Evolutionary conservation across 176 grass and related monocot species (phyloP).

Genomic region (Cenchrus americanus): DNA sequence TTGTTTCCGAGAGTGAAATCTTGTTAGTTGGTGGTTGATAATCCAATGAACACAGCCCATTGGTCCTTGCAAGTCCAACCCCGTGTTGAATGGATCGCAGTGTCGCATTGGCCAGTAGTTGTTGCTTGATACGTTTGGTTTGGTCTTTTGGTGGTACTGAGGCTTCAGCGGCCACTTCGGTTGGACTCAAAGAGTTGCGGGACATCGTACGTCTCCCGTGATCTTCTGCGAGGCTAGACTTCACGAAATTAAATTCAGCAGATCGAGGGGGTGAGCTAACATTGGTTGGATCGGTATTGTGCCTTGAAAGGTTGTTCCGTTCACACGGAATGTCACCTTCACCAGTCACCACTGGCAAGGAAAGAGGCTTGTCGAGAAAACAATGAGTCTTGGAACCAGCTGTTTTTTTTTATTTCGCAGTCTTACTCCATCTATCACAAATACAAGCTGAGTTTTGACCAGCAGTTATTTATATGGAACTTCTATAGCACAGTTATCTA

Average conservation of each 20-base stretch:
- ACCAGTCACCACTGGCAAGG: background rate
- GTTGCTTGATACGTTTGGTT: slow-evolving; percentile 8
- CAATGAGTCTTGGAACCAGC: background rate
- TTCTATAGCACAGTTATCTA: too few species aligned
- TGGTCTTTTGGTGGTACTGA: background rate
- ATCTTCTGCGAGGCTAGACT: background rate
- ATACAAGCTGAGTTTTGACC: background rate
- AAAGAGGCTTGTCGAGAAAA: background rate
- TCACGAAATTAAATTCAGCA: background rate
- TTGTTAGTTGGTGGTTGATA: too few species aligned
- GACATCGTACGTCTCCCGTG: background rate
- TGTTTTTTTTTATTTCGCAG: background rate
- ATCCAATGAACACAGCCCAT: background rate
- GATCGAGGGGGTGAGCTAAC: background rate
- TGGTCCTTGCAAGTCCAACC: background rate
- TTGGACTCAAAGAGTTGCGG: background rate
- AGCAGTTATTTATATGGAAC: too few species aligned
- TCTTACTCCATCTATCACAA: background rate
- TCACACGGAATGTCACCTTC: slow-evolving; percentile 16
- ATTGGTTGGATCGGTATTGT: background rate
- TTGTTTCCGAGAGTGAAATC: too few species aligned
- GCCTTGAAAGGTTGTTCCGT: background rate
- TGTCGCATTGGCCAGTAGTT: background rate
- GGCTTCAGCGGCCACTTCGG: background rate
- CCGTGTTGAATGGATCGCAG: slow-evolving; percentile 13